Evolutionary conservation across 2,329 filamentous ascomycete genomes (phyloP).

Genomic region (Epichloe gansuensis): DNA sequence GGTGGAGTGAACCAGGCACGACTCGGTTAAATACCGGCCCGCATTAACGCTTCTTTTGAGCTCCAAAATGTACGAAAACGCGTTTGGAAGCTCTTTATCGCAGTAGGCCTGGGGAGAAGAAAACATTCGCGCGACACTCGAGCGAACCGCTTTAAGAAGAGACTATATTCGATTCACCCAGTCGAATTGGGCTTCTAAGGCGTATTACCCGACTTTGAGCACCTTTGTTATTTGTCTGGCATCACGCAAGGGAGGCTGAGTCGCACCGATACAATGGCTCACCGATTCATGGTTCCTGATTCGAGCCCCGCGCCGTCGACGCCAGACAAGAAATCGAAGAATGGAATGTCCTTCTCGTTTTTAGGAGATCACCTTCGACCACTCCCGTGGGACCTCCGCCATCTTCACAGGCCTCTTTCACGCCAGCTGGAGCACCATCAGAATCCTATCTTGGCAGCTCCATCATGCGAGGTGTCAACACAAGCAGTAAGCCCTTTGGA

Average conservation of each 20-base stretch:
- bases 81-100: not conserved
- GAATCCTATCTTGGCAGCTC: slow-evolving; percentile 44
- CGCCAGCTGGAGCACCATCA: slow-evolving; percentile 43
- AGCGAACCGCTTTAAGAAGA: not conserved
- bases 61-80: not conserved
- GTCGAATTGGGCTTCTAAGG: not conserved
- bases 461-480: slow-evolving; percentile 31
- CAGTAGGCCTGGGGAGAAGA: not conserved
- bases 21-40: slow-evolving; percentile 1
- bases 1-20: not conserved
- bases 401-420: slow-evolving; percentile 42
- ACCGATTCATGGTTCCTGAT: slow-evolving; percentile 30
- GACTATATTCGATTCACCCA: not conserved
- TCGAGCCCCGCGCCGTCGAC: slow-evolving; percentile 37
- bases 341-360: slow-evolving; percentile 23
- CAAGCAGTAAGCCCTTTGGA: slow-evolving; percentile 25
- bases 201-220: not conserved
- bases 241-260: not conserved
- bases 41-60: not conserved
- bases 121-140: not conserved
- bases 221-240: not conserved
- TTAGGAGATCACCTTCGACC: slow-evolving; percentile 35
- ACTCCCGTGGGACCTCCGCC: slow-evolving; percentile 41
- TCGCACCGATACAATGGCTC: slow-evolving; percentile 22
- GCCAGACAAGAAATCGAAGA: slow-evolving; percentile 29